Conservation (phyloP, 306 rosid genomes). For the Luffa acutangula region DNA sequence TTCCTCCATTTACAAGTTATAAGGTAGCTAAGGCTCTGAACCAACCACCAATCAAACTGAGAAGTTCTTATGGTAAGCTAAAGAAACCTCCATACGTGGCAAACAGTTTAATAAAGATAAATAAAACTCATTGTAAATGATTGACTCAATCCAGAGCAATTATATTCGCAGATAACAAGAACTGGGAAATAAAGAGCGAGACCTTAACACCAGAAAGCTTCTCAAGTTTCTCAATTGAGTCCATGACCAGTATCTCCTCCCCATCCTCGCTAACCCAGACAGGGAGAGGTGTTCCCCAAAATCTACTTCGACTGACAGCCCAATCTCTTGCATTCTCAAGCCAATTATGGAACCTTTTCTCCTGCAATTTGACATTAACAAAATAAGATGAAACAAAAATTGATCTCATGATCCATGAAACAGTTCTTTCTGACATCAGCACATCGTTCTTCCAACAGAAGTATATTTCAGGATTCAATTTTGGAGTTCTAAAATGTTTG, state of each 20-base stretch:
- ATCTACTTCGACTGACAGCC: constrained; percentile 97
- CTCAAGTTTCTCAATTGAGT: constrained; percentile 82
- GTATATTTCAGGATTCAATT: neutral
- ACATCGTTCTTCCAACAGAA: neutral
- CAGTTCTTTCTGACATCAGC: neutral
- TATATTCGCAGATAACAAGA: neutral
- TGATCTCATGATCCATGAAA: neutral
- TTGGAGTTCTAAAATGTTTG: neutral
- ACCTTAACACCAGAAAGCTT: constrained; percentile 80
- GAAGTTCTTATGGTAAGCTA: neutral
- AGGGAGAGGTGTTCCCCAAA: constrained; percentile 99
- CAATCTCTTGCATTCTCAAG: constrained; percentile 99
- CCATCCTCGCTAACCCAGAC: constrained; percentile 92
- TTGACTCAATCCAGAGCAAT: neutral
- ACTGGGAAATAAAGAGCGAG: constrained; percentile 16
- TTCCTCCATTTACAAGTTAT: neutral
- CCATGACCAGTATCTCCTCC: constrained; percentile 61
- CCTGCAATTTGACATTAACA: constrained; percentile 26
- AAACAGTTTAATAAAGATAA: neutral
- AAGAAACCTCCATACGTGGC: neutral
- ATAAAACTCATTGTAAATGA: neutral
- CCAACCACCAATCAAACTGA: neutral
- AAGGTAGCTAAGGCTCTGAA: neutral
- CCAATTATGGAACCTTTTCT: constrained; percentile 95
- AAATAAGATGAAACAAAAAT: neutral